Evolutionary conservation across 1,284 basidiomycete species (phyloP), one percentile per base, ranked within the genome.

Genomic region (Salmacisia buchloeana): DNA sequence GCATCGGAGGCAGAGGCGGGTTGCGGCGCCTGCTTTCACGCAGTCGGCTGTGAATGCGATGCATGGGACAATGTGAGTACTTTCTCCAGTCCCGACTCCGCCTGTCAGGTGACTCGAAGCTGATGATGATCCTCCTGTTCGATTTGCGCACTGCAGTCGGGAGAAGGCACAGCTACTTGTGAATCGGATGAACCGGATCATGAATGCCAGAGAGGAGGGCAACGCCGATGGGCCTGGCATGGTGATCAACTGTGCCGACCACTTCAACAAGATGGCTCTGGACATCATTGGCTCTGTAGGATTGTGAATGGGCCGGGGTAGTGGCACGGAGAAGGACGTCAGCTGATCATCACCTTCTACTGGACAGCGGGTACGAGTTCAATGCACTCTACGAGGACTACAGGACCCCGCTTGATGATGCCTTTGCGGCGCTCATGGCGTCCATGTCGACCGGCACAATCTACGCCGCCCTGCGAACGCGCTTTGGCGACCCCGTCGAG

Each of bases 301-400:
- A 15, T 43, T 43, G 41, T 43, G 23, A 43, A 21, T 43, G 41
- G 23, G 41, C 41, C 41, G 23, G 7, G 23, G 23, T n/a, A 21
- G 41, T 43, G 41, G 41, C 18, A 43, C 18, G 41, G 41, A 43
- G 23, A 15, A 43, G 41, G 41, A 21, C 23, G n/a, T n/a, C n/a
- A 43, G 41, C 41, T 43, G 18, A 43, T 43, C 23, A n/a, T n/a
- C n/a, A n/a, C 23, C 41, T 43, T 21, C 23, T 43, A 43, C 41
- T 49, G 29, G 13, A 49, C 21, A 49, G 46, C 34, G 49, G 49
- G 29, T 54, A 54, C 49, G 49, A 54, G 29, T 54, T 54, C 49
- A 54, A 54, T 33, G 31, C 49, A n/a, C 49, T 54, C 27, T 29
- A 54, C 3, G 49, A 54, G 27, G 49, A 29, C 23, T 25, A 31